Evolutionary conservation across 441 rosid species (phyloP), one percentile per base, ranked within the genome.

Genomic region (Omphalea diandra): DNA sequence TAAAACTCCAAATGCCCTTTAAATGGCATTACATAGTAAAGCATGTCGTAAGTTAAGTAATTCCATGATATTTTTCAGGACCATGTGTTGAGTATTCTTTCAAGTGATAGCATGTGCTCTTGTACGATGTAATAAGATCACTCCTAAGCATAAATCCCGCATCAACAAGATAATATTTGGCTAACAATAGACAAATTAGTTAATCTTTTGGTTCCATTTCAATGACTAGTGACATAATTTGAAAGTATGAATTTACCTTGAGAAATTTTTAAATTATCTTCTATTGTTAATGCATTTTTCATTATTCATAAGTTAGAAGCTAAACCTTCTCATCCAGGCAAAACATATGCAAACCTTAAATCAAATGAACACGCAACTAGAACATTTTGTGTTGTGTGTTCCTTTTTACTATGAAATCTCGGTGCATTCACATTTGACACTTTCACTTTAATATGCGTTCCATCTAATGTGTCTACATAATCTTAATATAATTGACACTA

Each of bases 131-230:
- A 43, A 70, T 24, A 11, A 70, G 64, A 0, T 59, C 20, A 31
- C 59, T 36, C 17, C 49, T 47, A 41, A 70, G 43, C 52, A 60
- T 60, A 46, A 57, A 69, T 4, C 65, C 27, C 0, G 56, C 54
- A 41, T 69, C 56, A 20, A 27, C 73, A n/a, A 70, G 46, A n/a
- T 61, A 70, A 35, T 70, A 70, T 38, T 58, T 70, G 2, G 58
- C 61, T 70, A 70, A 33, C 1, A 18, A 0, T 5, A 18, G 7
- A 27, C 20, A 11, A 46, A 12, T 3, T 46, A 18, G 50, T 2
- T 17, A 18, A 31, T 47, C 14, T 27, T 6, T 20, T 3, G 0
- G 15, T 2, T 22, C 0, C 1, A 53, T 11, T 24, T 2, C 17
- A 9, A 24, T 2, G 1, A 53, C 18, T 24, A 53, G 0, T 53